Base-by-base conservation (phyloP, 495 filamentous ascomycete species). In the Articulospora tetracladia region DNA sequence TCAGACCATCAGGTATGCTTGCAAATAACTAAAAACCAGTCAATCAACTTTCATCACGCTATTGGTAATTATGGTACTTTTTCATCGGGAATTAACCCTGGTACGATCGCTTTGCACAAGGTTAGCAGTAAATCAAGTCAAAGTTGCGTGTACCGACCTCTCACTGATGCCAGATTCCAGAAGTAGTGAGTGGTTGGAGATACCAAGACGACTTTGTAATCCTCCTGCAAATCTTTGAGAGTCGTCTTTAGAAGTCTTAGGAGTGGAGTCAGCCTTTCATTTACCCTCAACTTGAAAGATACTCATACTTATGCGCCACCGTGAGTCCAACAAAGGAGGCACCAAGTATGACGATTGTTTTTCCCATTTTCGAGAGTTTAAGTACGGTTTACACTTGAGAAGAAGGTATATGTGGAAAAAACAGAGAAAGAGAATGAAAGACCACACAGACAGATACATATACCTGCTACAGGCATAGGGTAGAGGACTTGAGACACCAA, bases 321-420 rank as follows among this genome's bases (percentile, higher is more conserved):
- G 71, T 68, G 0, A 88, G 59, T 52, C 86, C 87, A n/a, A 79
- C 78, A 66, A 70, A 77, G 55, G 79, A 82, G 57, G 77, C 87
- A 36, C 88, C 88, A 12, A 90, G 76, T 44, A 92, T 74, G n/a
- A 89, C 73, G 53, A 91, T 66, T 26, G 74, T 79, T 59, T 71
- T 74, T n/a, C 66, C 58, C 76, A 75, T 77, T 24, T 20, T 56
- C n/a, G n/a, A n/a, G 13, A 47, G 13, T 20, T 51, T 28, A 15
- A 23, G 2, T 24, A 20, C 22, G 15, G 10, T 30, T 48, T 10
- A n/a, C 3, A 13, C 4, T 22, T 24, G 47, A 50, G 47, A n/a
- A 22, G 25, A 22, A 50, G 20, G 25, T 4, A 32, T 4, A 32
- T 32, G 13, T 32, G 30, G 13, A 13, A 32, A 32, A 32, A 32